A percentile compares a stretch with the other conserved stretches of the same genome.
Conservation (phyloP, 495 filamentous ascomycete species). For the Podospora tetraspora region DNA sequence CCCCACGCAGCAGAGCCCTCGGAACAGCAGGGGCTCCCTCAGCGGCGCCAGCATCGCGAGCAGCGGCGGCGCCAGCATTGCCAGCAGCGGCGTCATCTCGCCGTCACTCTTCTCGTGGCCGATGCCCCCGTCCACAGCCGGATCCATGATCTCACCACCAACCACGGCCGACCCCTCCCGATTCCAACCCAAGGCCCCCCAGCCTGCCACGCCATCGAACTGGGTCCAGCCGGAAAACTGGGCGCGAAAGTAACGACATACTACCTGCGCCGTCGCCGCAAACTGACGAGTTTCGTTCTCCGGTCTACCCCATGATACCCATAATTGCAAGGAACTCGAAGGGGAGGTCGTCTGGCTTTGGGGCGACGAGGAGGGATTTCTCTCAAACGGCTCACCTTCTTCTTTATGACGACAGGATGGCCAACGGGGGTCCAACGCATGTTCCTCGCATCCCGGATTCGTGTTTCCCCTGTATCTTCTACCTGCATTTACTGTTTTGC, state of each 20-base stretch:
- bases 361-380: not conserved
- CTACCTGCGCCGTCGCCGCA: not conserved
- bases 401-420: not conserved
- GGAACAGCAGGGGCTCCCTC: constrained; percentile 19
- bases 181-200: not conserved
- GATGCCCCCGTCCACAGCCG: constrained; percentile 20
- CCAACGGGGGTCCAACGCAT: not conserved
- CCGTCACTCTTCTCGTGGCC: constrained; percentile 27
- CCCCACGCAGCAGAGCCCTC: constrained; percentile 10
- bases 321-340: not conserved
- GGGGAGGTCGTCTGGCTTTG: not conserved
- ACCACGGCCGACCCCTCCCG: constrained; percentile 2
- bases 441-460: not conserved
- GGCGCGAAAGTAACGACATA: not conserved
- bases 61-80: constrained; percentile 21
- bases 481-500: not conserved
- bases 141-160: constrained; percentile 17
- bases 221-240: constrained; percentile 15
- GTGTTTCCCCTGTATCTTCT: not conserved
- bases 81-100: constrained; percentile 26
- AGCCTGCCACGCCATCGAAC: constrained; percentile 15
- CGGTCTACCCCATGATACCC: not conserved
- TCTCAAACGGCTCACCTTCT: not conserved
- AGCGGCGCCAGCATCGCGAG: constrained; percentile 6
- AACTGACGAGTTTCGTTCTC: not conserved